Evolutionary conservation across 306 rosid genomes (phyloP).

Genomic region (Erythrophleum fordii): DNA sequence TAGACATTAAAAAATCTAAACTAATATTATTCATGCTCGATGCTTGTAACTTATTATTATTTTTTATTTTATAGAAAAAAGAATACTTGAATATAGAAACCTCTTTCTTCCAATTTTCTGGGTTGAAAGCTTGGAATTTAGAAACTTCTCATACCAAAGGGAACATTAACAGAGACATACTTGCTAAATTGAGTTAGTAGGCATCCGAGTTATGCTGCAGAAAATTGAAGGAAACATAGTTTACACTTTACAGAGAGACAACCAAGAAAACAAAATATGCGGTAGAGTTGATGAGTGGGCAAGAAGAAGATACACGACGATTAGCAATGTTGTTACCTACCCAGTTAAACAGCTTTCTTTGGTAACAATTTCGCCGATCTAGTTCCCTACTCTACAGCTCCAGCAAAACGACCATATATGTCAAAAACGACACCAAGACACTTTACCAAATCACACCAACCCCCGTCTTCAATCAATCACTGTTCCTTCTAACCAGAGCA

Average conservation of each 20-base stretch:
- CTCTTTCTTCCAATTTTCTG: too few species aligned
- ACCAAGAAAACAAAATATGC: conserved; percentile 1
- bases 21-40: too few species aligned
- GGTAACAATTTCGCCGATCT: conserved; percentile 22
- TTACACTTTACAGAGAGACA: background rate
- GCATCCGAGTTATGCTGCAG: background rate
- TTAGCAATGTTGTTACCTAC: conserved; percentile 24
- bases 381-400: conserved; percentile 10
- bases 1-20: too few species aligned
- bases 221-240: conserved; percentile 16
- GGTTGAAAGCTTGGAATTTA: too few species aligned
- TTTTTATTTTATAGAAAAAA: too few species aligned
- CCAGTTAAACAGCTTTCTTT: conserved; percentile 21
- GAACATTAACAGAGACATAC: too few species aligned
- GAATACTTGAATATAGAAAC: too few species aligned
- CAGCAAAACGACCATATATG: background rate
- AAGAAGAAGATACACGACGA: conserved; percentile 17
- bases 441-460: conserved; percentile 41
- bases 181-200: too few species aligned
- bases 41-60: too few species aligned
- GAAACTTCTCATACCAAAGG: too few species aligned
- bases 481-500: conserved; percentile 65
- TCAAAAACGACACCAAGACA: conserved; percentile 10
- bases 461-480: conserved; percentile 15
- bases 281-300: conserved; percentile 24